These are phyloP conservation scores for Geoglossum glabrum DNA, from an alignment of 495 filamentous ascomycete species.

Conservation along the genomic window DNA sequence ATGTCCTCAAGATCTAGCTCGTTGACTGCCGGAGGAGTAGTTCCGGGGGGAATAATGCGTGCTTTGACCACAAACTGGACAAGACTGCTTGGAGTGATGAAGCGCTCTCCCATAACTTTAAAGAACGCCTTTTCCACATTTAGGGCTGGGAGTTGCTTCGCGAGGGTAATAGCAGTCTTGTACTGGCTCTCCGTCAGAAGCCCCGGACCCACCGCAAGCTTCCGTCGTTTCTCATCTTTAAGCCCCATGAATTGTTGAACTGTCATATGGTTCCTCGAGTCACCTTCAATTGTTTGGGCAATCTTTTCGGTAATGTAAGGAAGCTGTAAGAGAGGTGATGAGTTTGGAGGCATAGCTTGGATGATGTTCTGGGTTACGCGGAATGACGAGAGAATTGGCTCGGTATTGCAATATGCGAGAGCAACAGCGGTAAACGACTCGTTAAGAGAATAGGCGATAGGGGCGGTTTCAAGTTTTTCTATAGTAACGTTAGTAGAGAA, in stretches of 20 bases:
- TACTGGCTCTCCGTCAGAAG: conserved; percentile 63
- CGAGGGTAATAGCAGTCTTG: conserved; percentile 48
- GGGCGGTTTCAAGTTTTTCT: conserved; percentile 60
- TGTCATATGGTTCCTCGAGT: conserved; percentile 48
- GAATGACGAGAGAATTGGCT: conserved; percentile 67
- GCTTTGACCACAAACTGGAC: conserved; percentile 89
- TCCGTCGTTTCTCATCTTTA: conserved; percentile 51
- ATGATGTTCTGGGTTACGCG: conserved; percentile 64
- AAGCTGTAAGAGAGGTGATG: conserved; percentile 80
- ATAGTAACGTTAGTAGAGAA: conserved; percentile 1
- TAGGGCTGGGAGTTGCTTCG: conserved; percentile 60
- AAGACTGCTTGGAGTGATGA: conserved; percentile 78
- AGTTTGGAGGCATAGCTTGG: conserved; percentile 65
- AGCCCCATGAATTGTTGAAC: conserved; percentile 77
- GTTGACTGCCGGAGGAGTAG: conserved; percentile 45
- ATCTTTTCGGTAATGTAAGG: conserved; percentile 66
- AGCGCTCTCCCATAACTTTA: conserved; percentile 89
- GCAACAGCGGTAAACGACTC: conserved; percentile 73
- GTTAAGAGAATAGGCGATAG: conserved; percentile 65
- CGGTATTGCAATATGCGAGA: conserved; percentile 68
- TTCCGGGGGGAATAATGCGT: conserved; percentile 81
- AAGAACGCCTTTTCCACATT: conserved; percentile 91
- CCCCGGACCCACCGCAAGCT: conserved; percentile 43
- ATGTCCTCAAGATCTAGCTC: conserved; percentile 69
- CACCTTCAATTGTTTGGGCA: conserved; percentile 53